These are phyloP conservation scores for Neohortaea acidophila DNA, from an alignment of 495 filamentous ascomycete species.

Conservation along the genomic window DNA sequence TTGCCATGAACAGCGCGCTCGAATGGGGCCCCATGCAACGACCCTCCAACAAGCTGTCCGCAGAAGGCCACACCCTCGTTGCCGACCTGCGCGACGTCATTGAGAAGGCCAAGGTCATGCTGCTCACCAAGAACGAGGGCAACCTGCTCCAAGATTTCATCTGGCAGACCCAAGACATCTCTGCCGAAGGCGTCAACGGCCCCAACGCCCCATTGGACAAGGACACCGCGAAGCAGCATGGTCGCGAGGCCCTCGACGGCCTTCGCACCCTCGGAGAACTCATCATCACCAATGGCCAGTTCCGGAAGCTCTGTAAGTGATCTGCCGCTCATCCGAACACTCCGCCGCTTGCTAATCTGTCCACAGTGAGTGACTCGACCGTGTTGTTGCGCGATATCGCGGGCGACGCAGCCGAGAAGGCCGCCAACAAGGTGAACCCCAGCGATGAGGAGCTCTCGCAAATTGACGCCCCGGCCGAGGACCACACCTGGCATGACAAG, in stretches of 20 bases:
- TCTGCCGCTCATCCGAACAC: background rate
- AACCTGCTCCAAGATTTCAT: conserved; percentile 93
- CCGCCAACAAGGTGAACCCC: conserved; percentile 65
- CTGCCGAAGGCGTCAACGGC: conserved; percentile 34
- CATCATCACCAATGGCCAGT: conserved; percentile 90
- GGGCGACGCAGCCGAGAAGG: conserved; percentile 72
- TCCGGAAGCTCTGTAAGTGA: conserved; percentile 74
- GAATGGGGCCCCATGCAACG: conserved; percentile 46
- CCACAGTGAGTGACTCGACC: conserved; percentile 67
- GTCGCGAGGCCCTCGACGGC: conserved; percentile 67
- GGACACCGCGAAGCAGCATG: conserved; percentile 63
- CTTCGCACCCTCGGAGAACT: conserved; percentile 76
- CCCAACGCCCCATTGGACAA: conserved; percentile 57
- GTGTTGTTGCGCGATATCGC: conserved; percentile 76
- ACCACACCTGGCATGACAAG: conserved; percentile 86
- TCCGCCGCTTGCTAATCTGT: conserved; percentile 21
- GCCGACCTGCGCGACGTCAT: conserved; percentile 68
- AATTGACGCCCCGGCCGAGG: conserved; percentile 69
- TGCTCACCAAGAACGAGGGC: conserved; percentile 92
- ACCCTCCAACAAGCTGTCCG: conserved; percentile 65
- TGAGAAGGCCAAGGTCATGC: conserved; percentile 68
- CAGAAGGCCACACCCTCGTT: conserved; percentile 64
- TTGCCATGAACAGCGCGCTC: conserved; percentile 75
- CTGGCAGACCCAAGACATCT: conserved; percentile 71
- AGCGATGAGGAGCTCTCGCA: conserved; percentile 58